Evolutionary conservation across 768 basidiomycete species (phyloP), one percentile per base, ranked within the genome.

Genomic region (Boletus fagicola): DNA sequence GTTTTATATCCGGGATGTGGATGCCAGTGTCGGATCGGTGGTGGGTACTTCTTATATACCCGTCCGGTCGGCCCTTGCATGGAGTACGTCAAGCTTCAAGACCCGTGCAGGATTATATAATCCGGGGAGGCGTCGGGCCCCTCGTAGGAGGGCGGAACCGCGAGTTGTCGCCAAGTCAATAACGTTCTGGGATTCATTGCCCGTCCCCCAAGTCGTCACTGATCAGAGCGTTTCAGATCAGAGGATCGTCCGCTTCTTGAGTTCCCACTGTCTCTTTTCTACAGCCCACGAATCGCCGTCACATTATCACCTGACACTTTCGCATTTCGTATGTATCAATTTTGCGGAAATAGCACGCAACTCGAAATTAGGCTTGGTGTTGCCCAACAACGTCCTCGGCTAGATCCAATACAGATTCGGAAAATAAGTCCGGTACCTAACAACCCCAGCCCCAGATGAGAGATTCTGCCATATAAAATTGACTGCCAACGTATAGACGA

Each of bases 61-160:
- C 38, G 6, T 15, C 9, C 40, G 56, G 58, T 49, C 51, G 51
- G 52, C 33, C 40, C 51, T 62, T 55, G 51, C 30, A 53, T 8
- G 13, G 22, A 35, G 20, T 46, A 53, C 18, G 43, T 22, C 33
- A 38, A 7, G 28, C 28, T 28, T 28, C 1, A n/a, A 3, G 39
- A 53, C 30, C 26, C 49, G 20, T 28, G 9, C 5, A 4, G 12
- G 11, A 45, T 62, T 59, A 66, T n/a, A 49, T 68, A 68, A 66
- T 66, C 42, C 42, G 42, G 42, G 42, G 42, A 42, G 6, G n/a
- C 18, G n/a, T 45, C 33, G 12, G 9, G 28, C 33, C 12, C 12
- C 35, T 50, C 53, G 55, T 62, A 54, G 20, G 33, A 53, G 54
- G 46, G 30, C 62, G 65, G 65, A 36, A 61, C 59, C 58, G 58